Evolutionary conservation across 2,329 filamentous ascomycete genomes (phyloP), one percentile per base, ranked within the genome.

Genomic region (Fusarium caatingaense): DNA sequence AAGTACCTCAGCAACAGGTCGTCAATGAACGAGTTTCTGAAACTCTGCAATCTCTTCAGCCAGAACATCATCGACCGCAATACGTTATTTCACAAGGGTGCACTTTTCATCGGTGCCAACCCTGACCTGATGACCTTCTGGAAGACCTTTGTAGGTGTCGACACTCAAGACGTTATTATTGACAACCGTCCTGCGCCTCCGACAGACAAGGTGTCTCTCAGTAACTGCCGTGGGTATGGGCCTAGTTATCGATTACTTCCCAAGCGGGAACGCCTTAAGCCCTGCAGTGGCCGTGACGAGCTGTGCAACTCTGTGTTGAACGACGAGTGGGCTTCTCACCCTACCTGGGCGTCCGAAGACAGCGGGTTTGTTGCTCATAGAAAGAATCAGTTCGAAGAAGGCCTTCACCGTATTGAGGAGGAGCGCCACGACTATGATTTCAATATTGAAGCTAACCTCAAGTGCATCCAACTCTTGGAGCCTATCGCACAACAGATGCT

Each of bases 341-440:
- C 96, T 6, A 99, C 96, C 0, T 99, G 96, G 96, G 96, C 95
- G 3, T 98, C 95, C 2, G 96, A 99, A 80, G 96, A 99, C 77
- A 97, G 93, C 46, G 96, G 96, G 1, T 99, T 99, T 74, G 95
- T 99, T 64, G 96, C 96, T 15, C 96, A 99, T 81, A 90, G 95
- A 67, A 99, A 99, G 87, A 99, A 99, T 74, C 89, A 92, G 57
- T 97, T 92, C 70, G 96, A 99, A 79, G 96, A 99, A 80, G 92
- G 92, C 32, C 88, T 99, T 11, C 96, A 99, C 78, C 88, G 96
- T 21, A 98, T 99, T 65, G 96, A 99, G 80, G 96, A 99, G 80
- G 96, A 99, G 79, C 92, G 96, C 7, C 96, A 99, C 77, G 96
- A 99, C 77, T 99, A 99, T 75, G 96, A 99, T 79, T 97, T 97